phyloP scores from a whole-genome alignment of 164 flowering plant genomes.

The Liriodendron chinense region DNA sequence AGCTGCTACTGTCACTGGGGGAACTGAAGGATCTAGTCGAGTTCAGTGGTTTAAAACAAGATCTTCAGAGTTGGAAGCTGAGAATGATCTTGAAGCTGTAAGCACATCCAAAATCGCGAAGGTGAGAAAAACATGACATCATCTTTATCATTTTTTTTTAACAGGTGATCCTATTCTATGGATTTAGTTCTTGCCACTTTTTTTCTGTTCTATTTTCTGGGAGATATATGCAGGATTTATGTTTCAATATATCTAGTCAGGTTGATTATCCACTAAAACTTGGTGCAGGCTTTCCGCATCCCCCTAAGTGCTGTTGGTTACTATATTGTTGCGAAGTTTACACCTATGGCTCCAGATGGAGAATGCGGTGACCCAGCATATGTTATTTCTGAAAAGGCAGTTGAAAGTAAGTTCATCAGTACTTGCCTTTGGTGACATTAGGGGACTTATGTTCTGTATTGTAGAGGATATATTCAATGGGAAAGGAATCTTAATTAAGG shows the following conservation, averaged over 20 bases:
- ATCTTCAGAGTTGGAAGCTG: conserved; percentile 51
- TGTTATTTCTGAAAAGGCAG: conserved; percentile 68
- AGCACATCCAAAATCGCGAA: conserved; percentile 87
- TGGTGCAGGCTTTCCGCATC: conserved; percentile 77
- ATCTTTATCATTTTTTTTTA: not conserved
- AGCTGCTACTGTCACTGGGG: conserved; percentile 85
- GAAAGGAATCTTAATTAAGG: not conserved
- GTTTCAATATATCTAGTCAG: not conserved
- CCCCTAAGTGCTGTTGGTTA: conserved; percentile 94
- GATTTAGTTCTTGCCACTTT: not conserved
- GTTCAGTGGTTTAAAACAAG: conserved; percentile 94
- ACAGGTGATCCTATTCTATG: not conserved
- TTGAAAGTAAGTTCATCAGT: conserved; percentile 64
- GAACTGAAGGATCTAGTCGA: conserved; percentile 93
- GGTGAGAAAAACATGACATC: conserved; percentile 31
- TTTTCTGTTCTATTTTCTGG: not conserved
- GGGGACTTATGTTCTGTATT: not conserved
- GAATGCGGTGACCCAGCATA: conserved; percentile 86
- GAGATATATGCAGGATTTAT: not conserved
- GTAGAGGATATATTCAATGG: not conserved
- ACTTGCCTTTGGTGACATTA: conserved; percentile 3
- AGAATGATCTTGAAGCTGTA: conserved; percentile 70
- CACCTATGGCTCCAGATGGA: conserved; percentile 95
- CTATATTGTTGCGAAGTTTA: conserved; percentile 84
- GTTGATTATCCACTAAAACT: conserved; percentile 1